These are phyloP conservation scores for Kockovaella imperatae DNA, from an alignment of 768 basidiomycete species.

Conservation along the genomic window DNA sequence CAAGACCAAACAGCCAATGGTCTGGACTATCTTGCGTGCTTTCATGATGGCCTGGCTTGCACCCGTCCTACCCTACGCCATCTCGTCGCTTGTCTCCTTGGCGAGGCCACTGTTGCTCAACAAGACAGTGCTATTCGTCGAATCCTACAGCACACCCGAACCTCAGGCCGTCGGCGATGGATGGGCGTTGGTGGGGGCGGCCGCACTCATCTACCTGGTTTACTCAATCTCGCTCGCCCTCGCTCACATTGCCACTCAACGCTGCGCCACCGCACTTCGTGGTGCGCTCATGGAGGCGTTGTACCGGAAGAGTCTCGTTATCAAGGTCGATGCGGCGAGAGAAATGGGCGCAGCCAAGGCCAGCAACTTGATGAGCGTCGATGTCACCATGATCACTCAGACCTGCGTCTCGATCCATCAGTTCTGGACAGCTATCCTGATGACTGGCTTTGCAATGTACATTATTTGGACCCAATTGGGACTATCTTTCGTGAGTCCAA, in stretches of 20 bases:
- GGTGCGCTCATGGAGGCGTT: conserved; percentile 18
- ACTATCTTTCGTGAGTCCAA: conserved; percentile 13
- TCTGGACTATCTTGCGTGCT: conserved; percentile 4
- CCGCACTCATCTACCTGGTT: conserved; percentile 7
- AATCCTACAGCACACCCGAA: conserved; percentile 3
- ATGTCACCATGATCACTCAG: conserved; percentile 4
- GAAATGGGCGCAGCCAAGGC: conserved; percentile 19
- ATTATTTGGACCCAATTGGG: conserved; percentile 20
- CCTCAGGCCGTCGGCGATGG: conserved; percentile 9
- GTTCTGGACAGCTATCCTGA: conserved; percentile 7
- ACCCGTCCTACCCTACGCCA: conserved; percentile 8
- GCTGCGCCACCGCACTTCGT: conserved; percentile 4
- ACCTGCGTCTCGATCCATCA: conserved; percentile 1
- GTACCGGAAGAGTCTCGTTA: conserved; percentile 11
- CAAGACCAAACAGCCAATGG: conserved; percentile 6
- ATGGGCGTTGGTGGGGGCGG: conserved; percentile 15
- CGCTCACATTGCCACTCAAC: conserved; percentile 8
- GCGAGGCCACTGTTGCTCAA: conserved; percentile 10
- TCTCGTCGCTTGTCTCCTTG: conserved; percentile 5
- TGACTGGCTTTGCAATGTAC: conserved; percentile 12
- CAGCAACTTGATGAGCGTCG: conserved; percentile 17
- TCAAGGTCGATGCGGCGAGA: conserved; percentile 7
- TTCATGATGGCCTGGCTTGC: neutral
- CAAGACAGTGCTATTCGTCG: conserved; percentile 10
- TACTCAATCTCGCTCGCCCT: conserved; percentile 8